Conservation (phyloP, 192 early-diverging fungal species). For the Pilaira anomala region DNA sequence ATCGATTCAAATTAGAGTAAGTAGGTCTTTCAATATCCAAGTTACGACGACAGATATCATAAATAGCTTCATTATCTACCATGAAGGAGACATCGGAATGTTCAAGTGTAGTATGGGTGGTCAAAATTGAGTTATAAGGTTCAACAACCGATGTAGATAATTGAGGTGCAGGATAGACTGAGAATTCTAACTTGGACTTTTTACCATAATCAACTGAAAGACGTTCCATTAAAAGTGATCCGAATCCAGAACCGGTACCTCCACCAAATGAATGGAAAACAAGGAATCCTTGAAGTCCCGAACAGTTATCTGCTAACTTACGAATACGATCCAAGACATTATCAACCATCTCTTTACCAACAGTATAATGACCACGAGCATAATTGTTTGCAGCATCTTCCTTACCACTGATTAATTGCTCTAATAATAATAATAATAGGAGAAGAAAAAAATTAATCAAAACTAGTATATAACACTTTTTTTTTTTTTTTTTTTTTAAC, state of each 20-base stretch:
- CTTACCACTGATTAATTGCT: slow-evolving; percentile 99
- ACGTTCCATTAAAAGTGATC: slow-evolving; percentile 95
- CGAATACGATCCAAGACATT: slow-evolving; percentile 94
- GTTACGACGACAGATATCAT: slow-evolving; percentile 98
- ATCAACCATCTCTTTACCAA: slow-evolving; percentile 99
- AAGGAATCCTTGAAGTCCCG: slow-evolving; percentile 97
- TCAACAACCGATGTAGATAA: slow-evolving; percentile 96
- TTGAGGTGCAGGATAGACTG: slow-evolving; percentile 97
- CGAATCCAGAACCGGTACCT: slow-evolving; percentile 98
- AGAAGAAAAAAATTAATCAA: not conserved
- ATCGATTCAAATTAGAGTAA: slow-evolving; percentile 95
- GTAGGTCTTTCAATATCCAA: slow-evolving; percentile 95
- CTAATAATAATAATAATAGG: slow-evolving; percentile 45
- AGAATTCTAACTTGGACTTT: slow-evolving; percentile 99
- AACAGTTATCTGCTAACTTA: slow-evolving; percentile 97
- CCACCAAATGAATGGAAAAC: slow-evolving; percentile 99
- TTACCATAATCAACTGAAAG: slow-evolving; percentile 99
- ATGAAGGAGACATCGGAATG: slow-evolving; percentile 99
- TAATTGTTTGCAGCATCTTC: slow-evolving; percentile 99
- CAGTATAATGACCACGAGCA: slow-evolving; percentile 99
- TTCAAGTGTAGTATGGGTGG: slow-evolving; percentile 98
- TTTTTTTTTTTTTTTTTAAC: not conserved
- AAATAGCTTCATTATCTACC: slow-evolving; percentile 99
- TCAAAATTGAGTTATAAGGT: slow-evolving; percentile 99
- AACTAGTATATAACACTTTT: not conserved